These are phyloP conservation scores for Haberlea rhodopensis DNA, from an alignment of 257 asterid species.

Conservation along the genomic window DNA sequence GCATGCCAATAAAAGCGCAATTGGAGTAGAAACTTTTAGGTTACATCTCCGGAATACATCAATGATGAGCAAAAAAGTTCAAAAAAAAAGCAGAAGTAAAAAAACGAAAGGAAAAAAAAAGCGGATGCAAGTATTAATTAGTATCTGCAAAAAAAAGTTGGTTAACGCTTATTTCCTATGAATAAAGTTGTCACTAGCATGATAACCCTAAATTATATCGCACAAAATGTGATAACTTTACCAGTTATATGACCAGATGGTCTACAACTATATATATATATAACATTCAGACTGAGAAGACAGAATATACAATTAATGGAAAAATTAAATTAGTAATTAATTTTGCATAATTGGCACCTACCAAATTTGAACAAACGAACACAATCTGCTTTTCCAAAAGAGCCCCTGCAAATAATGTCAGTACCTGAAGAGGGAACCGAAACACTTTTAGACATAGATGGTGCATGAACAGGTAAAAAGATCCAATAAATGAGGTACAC, in stretches of 20 bases:
- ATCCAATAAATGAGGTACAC: constrained; percentile 18
- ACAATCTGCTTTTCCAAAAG: constrained; percentile 91
- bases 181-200: background rate
- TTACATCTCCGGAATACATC: constrained; percentile 6
- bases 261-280: constrained; percentile 4
- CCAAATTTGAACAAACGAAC: constrained; percentile 84
- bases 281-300: constrained; percentile 18
- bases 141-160: constrained; percentile 1
- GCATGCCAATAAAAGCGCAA: constrained; percentile 30
- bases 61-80: constrained; percentile 11
- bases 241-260: constrained; percentile 14
- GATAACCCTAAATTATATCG: constrained; percentile 3
- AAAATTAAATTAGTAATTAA: no score
- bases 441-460: constrained; percentile 16
- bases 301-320: constrained; percentile 18
- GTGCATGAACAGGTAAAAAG: constrained; percentile 9
- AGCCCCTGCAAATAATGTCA: constrained; percentile 81
- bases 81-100: no score
- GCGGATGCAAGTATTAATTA: constrained; percentile 9
- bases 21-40: background rate
- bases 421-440: constrained; percentile 54
- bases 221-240: background rate
- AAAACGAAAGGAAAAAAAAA: background rate
- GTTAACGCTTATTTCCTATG: background rate
- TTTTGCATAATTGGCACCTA: constrained; percentile 31